Evolutionary conservation across 1,284 basidiomycete species (phyloP).

Genomic region (Coriolopsis trogii): DNA sequence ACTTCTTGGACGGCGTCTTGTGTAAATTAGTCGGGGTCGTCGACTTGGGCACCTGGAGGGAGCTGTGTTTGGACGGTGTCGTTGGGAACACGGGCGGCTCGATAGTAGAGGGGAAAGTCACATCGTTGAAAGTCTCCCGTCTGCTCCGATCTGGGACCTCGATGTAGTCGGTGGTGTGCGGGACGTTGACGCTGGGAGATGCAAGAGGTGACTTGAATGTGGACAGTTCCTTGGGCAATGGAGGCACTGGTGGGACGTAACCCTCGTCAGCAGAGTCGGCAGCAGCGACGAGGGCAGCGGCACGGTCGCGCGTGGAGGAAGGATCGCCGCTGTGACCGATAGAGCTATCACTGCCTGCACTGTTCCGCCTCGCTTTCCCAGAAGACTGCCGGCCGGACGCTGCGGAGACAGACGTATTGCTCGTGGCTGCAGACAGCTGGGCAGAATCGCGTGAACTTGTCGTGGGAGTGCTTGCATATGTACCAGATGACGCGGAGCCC

Average conservation of each 20-base stretch:
- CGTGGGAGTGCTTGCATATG: slow-evolving; percentile 74
- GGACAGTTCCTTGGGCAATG: slow-evolving; percentile 90
- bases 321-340: slow-evolving; percentile 70
- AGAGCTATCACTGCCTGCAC: slow-evolving; percentile 85
- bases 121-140: slow-evolving; percentile 27
- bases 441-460: slow-evolving; percentile 83
- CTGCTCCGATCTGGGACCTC: slow-evolving; percentile 36
- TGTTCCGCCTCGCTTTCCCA: slow-evolving; percentile 68
- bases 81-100: slow-evolving; percentile 51
- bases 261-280: slow-evolving; percentile 62
- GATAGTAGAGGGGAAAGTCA: slow-evolving; percentile 41
- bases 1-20: slow-evolving; percentile 89
- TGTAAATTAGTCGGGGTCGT: slow-evolving; percentile 37
- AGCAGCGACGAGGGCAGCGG: slow-evolving; percentile 56
- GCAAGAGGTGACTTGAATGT: slow-evolving; percentile 63
- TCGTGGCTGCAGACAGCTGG: slow-evolving; percentile 75
- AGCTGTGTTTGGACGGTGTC: slow-evolving; percentile 34
- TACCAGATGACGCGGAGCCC: slow-evolving; percentile 87
- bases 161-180: slow-evolving; percentile 41
- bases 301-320: slow-evolving; percentile 65
- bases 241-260: slow-evolving; percentile 92
- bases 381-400: slow-evolving; percentile 67
- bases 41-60: slow-evolving; percentile 35
- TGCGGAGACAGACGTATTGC: slow-evolving; percentile 72
- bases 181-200: slow-evolving; percentile 52